phyloP scores from a whole-genome alignment of 2,329 filamentous ascomycete species.

The Botryosphaeria dothidea region DNA sequence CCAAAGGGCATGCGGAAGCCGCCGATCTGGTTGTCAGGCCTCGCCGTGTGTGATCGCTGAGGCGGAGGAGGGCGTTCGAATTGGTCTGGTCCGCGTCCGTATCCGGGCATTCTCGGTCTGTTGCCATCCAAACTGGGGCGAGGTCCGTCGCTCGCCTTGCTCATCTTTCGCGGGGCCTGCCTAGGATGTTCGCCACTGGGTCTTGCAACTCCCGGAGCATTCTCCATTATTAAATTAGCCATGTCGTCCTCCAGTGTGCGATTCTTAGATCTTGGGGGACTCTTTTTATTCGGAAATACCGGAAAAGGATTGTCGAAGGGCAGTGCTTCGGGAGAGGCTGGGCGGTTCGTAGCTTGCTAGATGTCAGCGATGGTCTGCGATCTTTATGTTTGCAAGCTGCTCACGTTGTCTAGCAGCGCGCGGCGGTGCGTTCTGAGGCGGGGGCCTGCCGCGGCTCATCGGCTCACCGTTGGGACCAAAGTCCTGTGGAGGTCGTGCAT shows the following conservation, averaged over 20 bases:
- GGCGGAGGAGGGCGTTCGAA: slow-evolving; percentile 13
- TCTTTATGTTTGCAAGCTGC: background rate
- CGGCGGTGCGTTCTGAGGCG: slow-evolving; percentile 9
- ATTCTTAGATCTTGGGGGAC: slow-evolving; percentile 26
- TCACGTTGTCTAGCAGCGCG: slow-evolving; percentile 20
- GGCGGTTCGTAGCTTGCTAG: slow-evolving; percentile 23
- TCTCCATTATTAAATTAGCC: slow-evolving; percentile 35
- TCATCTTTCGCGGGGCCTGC: slow-evolving; percentile 17
- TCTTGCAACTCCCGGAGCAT: background rate
- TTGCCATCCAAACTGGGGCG: slow-evolving; percentile 12
- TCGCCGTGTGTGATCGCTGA: slow-evolving; percentile 20
- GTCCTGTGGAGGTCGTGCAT: slow-evolving; percentile 7
- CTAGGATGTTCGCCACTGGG: slow-evolving; percentile 16
- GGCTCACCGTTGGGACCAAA: slow-evolving; percentile 12
- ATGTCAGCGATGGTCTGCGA: slow-evolving; percentile 16
- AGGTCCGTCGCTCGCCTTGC: slow-evolving; percentile 15
- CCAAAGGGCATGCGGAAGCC: slow-evolving; percentile 18
- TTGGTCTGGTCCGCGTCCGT: slow-evolving; percentile 23
- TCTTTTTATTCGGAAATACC: slow-evolving; percentile 40
- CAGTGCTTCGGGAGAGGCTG: slow-evolving; percentile 28
- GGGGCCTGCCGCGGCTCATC: slow-evolving; percentile 16
- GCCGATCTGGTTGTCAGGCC: slow-evolving; percentile 1
- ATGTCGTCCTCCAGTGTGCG: slow-evolving; percentile 35
- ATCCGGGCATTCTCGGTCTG: background rate
- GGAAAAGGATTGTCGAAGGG: slow-evolving; percentile 51